Conservation (phyloP, 1,284 basidiomycete genomes). For the Polyporus tsugae region DNA sequence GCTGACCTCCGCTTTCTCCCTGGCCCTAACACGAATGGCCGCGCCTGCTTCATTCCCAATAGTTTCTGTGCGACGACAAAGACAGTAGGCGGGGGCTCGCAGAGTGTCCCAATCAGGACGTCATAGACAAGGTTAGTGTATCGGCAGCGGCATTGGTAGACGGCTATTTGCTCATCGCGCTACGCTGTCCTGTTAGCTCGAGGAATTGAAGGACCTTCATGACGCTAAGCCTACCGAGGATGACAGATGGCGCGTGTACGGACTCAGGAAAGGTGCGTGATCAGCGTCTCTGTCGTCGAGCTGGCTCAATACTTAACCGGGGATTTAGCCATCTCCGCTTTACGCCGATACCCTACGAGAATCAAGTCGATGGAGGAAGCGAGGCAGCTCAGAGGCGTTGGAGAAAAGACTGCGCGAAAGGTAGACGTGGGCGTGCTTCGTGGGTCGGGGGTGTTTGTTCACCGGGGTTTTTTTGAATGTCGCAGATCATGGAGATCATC, state of each 20-base stretch:
- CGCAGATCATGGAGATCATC: conserved; percentile 80
- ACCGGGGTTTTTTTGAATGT: background rate
- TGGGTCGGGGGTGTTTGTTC: background rate
- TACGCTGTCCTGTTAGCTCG: conserved; percentile 52
- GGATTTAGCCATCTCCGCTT: conserved; percentile 17
- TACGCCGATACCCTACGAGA: conserved; percentile 62
- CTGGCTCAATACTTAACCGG: background rate
- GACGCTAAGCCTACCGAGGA: conserved; percentile 61
- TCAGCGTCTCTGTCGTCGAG: background rate
- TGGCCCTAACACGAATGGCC: background rate
- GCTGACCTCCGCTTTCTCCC: background rate
- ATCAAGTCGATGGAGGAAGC: conserved; percentile 75
- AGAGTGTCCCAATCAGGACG: conserved; percentile 66
- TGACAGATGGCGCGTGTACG: conserved; percentile 68
- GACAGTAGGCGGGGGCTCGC: conserved; percentile 37
- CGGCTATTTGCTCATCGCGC: background rate
- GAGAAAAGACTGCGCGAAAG: conserved; percentile 79
- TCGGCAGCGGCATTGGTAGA: background rate
- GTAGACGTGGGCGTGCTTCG: conserved; percentile 46
- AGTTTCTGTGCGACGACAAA: conserved; percentile 68
- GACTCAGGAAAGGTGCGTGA: conserved; percentile 65
- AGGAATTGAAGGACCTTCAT: conserved; percentile 68
- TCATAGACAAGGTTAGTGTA: conserved; percentile 66
- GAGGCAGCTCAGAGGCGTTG: conserved; percentile 68
- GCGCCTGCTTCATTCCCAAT: conserved; percentile 43